These are phyloP conservation scores for Gnetum montanum DNA, from an alignment of 75 land plant species.

Conservation along the genomic window DNA sequence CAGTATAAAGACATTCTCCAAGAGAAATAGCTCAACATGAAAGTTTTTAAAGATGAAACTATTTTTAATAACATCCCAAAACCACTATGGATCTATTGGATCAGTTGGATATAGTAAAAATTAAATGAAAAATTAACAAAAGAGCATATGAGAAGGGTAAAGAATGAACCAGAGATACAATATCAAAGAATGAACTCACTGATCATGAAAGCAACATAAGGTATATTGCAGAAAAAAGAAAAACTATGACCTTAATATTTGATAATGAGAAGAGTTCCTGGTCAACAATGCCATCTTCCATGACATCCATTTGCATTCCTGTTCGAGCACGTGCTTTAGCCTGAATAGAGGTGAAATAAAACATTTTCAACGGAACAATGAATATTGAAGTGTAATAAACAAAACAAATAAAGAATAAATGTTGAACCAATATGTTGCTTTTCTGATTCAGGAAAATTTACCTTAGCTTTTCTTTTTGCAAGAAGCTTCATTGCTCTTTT, in stretches of 20 bases:
- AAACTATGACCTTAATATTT: slow-evolving; percentile 92
- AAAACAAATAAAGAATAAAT: not conserved
- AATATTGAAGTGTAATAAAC: no score
- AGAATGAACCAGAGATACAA: no score
- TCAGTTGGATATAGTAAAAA: not conserved
- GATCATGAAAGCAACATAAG: no score
- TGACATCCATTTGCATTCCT: slow-evolving; percentile 82
- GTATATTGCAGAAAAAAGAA: no score
- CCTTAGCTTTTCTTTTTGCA: slow-evolving; percentile 81
- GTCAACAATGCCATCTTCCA: slow-evolving; percentile 70
- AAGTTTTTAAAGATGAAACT: no score
- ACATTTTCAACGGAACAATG: no score
- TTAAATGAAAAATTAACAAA: not conserved
- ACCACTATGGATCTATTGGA: no score
- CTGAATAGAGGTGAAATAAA: slow-evolving; percentile 19
- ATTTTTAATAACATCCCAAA: not conserved
- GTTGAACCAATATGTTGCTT: slow-evolving; percentile 4
- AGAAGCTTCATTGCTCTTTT: slow-evolving; percentile 54
- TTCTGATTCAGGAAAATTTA: slow-evolving; percentile 7
- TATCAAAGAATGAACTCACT: no score
- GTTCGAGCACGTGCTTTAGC: slow-evolving; percentile 71
- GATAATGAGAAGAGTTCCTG: slow-evolving; percentile 68
- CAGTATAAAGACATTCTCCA: slow-evolving; percentile 7
- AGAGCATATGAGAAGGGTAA: not conserved
- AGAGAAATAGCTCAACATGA: not conserved